A percentile compares a stretch with the other conserved stretches of the same genome.
Conservation (phyloP, 768 basidiomycete genomes). For the Porpolomopsis calyptriformis region DNA sequence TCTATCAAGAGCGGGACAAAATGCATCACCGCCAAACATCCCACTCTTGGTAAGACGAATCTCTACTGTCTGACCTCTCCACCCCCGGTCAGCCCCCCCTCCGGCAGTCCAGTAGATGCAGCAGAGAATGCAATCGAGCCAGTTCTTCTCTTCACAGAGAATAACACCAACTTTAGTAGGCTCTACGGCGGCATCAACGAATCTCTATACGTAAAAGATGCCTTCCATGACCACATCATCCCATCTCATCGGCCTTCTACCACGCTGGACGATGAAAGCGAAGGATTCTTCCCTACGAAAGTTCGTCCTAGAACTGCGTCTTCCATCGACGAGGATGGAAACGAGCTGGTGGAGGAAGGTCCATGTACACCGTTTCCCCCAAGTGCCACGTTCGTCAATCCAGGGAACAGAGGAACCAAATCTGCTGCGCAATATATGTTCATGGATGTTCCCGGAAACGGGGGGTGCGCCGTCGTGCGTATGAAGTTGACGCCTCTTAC, state of each 20-base stretch:
- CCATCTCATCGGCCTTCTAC: constrained; percentile 63
- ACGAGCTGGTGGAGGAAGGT: constrained; percentile 38
- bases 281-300: constrained; percentile 34
- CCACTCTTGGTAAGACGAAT: constrained; percentile 62
- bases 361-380: constrained; percentile 52
- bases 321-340: constrained; percentile 26
- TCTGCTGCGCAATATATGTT: constrained; percentile 88
- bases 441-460: constrained; percentile 73
- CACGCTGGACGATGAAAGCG: constrained; percentile 26
- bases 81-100: constrained; percentile 71
- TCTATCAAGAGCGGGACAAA: constrained; percentile 44
- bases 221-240: constrained; percentile 97
- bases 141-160: constrained; percentile 88
- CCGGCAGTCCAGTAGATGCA: constrained; percentile 50
- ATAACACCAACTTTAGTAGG: constrained; percentile 90
- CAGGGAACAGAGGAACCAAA: constrained; percentile 82
- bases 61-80: constrained; percentile 89
- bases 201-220: constrained; percentile 84
- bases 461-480: constrained; percentile 91
- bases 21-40: constrained; percentile 64
- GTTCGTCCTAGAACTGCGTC: constrained; percentile 43
- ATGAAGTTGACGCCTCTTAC: constrained; percentile 79
- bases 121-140: constrained; percentile 67
- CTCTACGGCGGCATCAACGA: constrained; percentile 84
- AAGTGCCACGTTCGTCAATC: constrained; percentile 63